Conservation (phyloP, 2,329 filamentous ascomycete genomes). For the Alternaria longipes region DNA sequence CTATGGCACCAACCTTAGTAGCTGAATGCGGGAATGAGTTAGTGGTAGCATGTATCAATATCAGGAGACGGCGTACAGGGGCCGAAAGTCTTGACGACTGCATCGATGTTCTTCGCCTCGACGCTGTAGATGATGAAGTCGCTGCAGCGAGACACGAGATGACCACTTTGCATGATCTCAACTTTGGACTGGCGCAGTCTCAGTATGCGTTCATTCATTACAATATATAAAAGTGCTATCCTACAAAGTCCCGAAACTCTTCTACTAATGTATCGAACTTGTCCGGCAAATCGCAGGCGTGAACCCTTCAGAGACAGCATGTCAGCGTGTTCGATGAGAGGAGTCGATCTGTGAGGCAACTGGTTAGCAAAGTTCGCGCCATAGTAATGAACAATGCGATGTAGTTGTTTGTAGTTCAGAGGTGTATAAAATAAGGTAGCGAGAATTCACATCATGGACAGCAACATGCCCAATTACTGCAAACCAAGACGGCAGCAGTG, state of each 20-base stretch:
- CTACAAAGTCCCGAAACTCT: slow-evolving; percentile 89
- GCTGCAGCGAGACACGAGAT: slow-evolving; percentile 93
- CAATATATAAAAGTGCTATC: slow-evolving; percentile 57
- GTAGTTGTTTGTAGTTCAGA: slow-evolving; percentile 71
- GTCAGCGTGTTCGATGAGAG: slow-evolving; percentile 17
- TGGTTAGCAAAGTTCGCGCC: slow-evolving; percentile 42
- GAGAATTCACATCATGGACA: slow-evolving; percentile 99
- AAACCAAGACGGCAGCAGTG: slow-evolving; percentile 79
- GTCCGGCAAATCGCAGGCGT: slow-evolving; percentile 92
- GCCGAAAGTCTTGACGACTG: slow-evolving; percentile 86
- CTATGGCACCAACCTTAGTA: slow-evolving; percentile 93
- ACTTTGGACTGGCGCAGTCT: slow-evolving; percentile 72
- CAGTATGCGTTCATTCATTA: slow-evolving; percentile 52
- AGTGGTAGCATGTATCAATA: slow-evolving; percentile 13
- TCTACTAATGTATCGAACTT: slow-evolving; percentile 81
- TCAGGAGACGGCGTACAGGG: slow-evolving; percentile 74
- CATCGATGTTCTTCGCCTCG: slow-evolving; percentile 89
- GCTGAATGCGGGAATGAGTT: slow-evolving; percentile 62
- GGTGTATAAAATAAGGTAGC: slow-evolving; percentile 90
- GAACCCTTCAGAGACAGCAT: slow-evolving; percentile 70
- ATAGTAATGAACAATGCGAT: slow-evolving; percentile 31
- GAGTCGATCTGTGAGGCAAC: slow-evolving; percentile 42
- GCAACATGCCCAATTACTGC: slow-evolving; percentile 64
- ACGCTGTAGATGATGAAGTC: slow-evolving; percentile 99
- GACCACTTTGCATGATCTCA: slow-evolving; percentile 91